Base-by-base conservation (phyloP, 345 rosid species). In the Gossypium turneri region DNA sequence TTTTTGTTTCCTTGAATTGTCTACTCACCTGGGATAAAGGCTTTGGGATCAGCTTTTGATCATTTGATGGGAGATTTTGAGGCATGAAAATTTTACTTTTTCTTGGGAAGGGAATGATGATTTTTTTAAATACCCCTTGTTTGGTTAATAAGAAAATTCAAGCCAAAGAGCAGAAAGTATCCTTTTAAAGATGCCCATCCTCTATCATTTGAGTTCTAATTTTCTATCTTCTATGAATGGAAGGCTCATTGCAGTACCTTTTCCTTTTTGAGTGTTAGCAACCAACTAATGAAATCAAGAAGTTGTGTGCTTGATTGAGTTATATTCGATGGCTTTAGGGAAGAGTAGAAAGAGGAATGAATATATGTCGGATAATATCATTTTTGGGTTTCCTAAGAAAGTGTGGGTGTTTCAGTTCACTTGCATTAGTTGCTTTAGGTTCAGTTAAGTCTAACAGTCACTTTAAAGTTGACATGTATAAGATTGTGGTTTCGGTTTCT, bases 81-180 rank as follows among this genome's bases (percentile, higher is more conserved):
- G 13, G 43, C 24, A 8, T 48, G 71, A 22, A 12, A 13, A 2
- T 48, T 47, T 45, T 66, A 12, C 16, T 1, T 48, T 47, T 7
- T 34, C 38, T 2, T 22, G 12, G 43, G 41, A 15, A 67, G 57
- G 43, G 20, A 13, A 67, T 29, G 72, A 13, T 67, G 41, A 6
- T 22, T 41, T 45, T 45, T 7, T 56, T 9, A 7, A 56, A 13
- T n/a, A 17, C 8, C 63, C 8, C 9, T 16, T 55, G 63, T 71
- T 51, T 70, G 74, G 45, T 56, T 41, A 2, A 52, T 20, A 12
- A 55, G 74, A 56, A 41, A 53, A 71, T 56, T 38, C 64, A 56
- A 56, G 74, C 12, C 12, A 12, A 12, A 71, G 51, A 55, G 3
- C 50, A 55, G 12, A 71, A 38, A 71, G 16, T 29, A 5, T 52